Evolutionary conservation across 805 yeast genomes (phyloP).

Genomic region (Saturnispora saitoi): DNA sequence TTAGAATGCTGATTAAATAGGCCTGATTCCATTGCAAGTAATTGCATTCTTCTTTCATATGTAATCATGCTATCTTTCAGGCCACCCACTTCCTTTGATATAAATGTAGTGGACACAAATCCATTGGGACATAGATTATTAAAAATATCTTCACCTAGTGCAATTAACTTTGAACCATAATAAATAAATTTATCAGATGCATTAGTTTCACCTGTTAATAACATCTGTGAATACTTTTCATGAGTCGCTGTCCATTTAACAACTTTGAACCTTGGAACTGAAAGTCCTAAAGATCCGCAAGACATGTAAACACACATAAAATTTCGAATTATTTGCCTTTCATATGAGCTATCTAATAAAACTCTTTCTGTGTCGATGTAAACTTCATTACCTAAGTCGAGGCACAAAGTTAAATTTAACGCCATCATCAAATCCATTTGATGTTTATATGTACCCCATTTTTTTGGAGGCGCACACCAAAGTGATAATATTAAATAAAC

Average conservation of each 20-base stretch:
- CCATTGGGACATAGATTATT: conserved; percentile 31
- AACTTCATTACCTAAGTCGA: conserved; percentile 37
- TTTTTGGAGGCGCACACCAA: conserved; percentile 47
- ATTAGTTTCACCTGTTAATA: conserved; percentile 30
- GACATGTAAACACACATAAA: conserved; percentile 41
- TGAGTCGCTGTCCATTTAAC: conserved; percentile 41
- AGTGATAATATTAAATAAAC: conserved; percentile 37
- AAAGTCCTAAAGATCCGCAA: conserved; percentile 43
- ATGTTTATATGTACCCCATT: conserved; percentile 44
- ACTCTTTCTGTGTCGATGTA: conserved; percentile 22
- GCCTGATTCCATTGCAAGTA: conserved; percentile 33
- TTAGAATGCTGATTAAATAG: conserved; percentile 28
- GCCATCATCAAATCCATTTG: conserved; percentile 42
- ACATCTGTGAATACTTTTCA: conserved; percentile 30
- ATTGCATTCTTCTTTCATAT: conserved; percentile 35
- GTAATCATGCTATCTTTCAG: conserved; percentile 28
- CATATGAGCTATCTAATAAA: conserved; percentile 25
- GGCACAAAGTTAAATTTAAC: conserved; percentile 37
- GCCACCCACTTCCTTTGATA: conserved; percentile 6
- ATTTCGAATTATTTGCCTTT: conserved; percentile 32
- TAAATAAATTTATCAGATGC: conserved; percentile 36
- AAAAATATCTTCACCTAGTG: conserved; percentile 42
- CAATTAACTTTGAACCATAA: conserved; percentile 36
- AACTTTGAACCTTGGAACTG: conserved; percentile 42
- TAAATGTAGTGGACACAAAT: conserved; percentile 7